Conservation (phyloP, 2,329 filamentous ascomycete species). For the Clonostachys solani region DNA sequence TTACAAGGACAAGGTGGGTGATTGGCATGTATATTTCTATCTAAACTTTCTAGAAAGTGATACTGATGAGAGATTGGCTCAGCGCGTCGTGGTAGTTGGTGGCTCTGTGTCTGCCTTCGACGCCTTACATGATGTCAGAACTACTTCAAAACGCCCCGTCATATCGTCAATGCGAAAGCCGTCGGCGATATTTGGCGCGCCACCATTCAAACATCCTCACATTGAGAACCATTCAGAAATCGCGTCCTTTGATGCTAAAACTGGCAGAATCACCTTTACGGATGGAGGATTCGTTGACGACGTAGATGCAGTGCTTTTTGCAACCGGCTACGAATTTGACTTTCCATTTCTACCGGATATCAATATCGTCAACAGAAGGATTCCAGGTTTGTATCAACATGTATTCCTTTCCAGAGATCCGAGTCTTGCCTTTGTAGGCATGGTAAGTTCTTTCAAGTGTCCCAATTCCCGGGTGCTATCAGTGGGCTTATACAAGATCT, state of each 20-base stretch:
- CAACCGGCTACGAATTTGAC: no score
- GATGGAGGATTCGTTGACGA: no score
- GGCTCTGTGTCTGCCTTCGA: constrained; percentile 55
- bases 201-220: neutral
- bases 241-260: neutral
- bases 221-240: neutral
- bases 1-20: constrained; percentile 37
- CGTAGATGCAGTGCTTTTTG: no score
- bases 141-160: constrained; percentile 37
- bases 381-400: no score
- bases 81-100: constrained; percentile 52
- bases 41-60: neutral
- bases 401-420: no score
- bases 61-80: neutral
- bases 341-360: no score
- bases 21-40: no score
- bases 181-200: neutral
- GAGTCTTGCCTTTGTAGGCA: no score
- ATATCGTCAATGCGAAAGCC: constrained; percentile 31
- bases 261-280: constrained; percentile 1
- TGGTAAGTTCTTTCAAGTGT: no score
- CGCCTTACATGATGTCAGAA: constrained; percentile 46
- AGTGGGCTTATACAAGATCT: no score
- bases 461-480: no score
- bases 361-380: no score